Conservation (phyloP, 305 asterid species). For the Andrographis paniculata region DNA sequence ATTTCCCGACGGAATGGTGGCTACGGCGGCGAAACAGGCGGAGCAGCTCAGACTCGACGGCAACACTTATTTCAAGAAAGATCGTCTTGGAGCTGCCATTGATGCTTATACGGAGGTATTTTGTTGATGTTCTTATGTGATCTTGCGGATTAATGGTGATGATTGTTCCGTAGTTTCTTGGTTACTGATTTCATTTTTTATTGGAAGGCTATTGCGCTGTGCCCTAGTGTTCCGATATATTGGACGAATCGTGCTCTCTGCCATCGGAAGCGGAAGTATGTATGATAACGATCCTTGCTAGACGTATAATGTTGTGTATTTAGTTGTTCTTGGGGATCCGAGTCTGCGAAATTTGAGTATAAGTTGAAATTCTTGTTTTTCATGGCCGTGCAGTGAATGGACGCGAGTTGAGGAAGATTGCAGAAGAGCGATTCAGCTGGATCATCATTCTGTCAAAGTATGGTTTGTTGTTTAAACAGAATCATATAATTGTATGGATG, state of each 20-base stretch:
- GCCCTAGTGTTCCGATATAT: slow-evolving; percentile 54
- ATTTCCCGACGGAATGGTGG: not conserved
- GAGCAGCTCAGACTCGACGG: slow-evolving; percentile 51
- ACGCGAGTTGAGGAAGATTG: slow-evolving; percentile 63
- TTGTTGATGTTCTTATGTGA: not conserved
- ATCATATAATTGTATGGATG: too few relatives aligned
- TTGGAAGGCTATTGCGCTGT: slow-evolving; percentile 41
- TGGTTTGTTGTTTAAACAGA: too few relatives aligned
- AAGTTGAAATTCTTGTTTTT: not conserved
- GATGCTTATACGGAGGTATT: slow-evolving; percentile 68
- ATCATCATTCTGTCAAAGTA: slow-evolving; percentile 52
- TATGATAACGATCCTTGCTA: not conserved
- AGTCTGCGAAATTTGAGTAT: not conserved
- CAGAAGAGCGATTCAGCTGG: slow-evolving; percentile 52
- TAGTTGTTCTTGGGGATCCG: not conserved
- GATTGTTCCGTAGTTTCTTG: not conserved
- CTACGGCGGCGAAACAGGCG: slow-evolving; percentile 40
- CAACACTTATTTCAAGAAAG: slow-evolving; percentile 39
- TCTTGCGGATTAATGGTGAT: not conserved
- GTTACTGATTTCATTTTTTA: not conserved
- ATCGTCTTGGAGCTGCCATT: slow-evolving; percentile 60
- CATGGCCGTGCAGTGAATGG: slow-evolving; percentile 38
- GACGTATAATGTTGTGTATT: not conserved
- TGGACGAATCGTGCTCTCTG: slow-evolving; percentile 71
- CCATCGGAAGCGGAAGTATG: slow-evolving; percentile 50